Evolutionary conservation across 352 stramenopile genomes (phyloP), one percentile per base, ranked within the genome.

Genomic region (Halophytophthora polymorphica): DNA sequence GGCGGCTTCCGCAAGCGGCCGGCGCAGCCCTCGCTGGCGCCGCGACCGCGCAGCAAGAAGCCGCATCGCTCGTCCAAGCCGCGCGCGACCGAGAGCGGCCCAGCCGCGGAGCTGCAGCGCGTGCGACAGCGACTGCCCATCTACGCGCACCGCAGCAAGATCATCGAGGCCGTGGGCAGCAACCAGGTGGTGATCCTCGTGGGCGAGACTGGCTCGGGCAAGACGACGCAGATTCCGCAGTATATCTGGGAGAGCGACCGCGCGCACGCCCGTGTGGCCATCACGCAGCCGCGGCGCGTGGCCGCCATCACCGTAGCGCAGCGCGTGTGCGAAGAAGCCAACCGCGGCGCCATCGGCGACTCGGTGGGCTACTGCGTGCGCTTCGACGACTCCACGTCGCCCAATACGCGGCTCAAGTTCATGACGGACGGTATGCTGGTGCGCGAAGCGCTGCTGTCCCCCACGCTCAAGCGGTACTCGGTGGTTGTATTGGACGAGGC

Each of bases 341-440:
- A 76, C 15, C 61, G 66, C 6, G 77, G 67, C 2, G 37, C 63
- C 11, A 43, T 92, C 33, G 82, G 80, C 28, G 59, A 72, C 6
- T 68, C 56, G 0, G 93, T 98, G 13, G 93, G 96, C 28, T 97
- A 98, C 73, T 88, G 80, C 40, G 89, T 98, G 35, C 80, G 94
- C 3, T 98, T 98, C 61, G 96, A 98, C 54, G 89, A 98, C 67
- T 90, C 92, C 50, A 87, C 88, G 17, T 86, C 69, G 15, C 77
- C 71, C 19, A 69, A 82, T 43, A 98, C 95, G 7, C 69, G 79
- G 45, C 88, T 99, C 48, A 97, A 98, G 53, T 99, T 98, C 64
- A 96, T 93, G 80, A 94, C 79, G 45, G 83, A 93, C 52, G 84
- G 83, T 47, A 93, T 93, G 81, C 58, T 99, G 12, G 80, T 99